These are phyloP conservation scores for Cucurbita ficifolia DNA, from an alignment of 306 rosid genomes.

Conservation along the genomic window DNA sequence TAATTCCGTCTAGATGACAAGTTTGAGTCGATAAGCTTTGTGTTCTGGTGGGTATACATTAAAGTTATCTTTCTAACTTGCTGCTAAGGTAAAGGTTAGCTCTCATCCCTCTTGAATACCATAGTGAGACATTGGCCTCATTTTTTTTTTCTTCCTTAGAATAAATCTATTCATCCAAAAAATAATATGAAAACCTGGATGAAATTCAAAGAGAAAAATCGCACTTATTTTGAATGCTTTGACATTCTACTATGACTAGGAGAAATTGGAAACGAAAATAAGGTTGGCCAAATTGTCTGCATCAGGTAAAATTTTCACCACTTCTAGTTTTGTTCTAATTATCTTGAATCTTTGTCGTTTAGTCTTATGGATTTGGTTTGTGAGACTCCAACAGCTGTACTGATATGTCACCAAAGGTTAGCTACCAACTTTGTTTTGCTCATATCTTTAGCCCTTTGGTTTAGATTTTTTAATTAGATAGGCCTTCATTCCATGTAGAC, in stretches of 20 bases:
- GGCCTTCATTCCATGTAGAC: background rate
- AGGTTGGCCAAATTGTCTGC: background rate
- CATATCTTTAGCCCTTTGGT: background rate
- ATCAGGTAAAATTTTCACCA: background rate
- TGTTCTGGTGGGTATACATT: background rate
- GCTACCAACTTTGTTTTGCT: background rate
- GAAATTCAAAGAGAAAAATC: background rate
- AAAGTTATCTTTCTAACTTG: background rate
- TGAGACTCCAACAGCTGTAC: background rate
- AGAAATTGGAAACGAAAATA: background rate
- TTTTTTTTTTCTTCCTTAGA: background rate
- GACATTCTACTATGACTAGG: background rate
- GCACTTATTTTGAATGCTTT: background rate
- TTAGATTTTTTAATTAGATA: background rate
- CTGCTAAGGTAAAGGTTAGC: background rate
- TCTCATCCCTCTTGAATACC: background rate
- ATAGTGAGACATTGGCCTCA: background rate
- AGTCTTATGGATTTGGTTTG: background rate
- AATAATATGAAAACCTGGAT: background rate
- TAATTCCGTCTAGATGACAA: background rate
- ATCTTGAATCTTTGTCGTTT: background rate
- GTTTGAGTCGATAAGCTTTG: background rate
- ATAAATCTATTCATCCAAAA: background rate
- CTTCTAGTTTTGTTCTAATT: background rate
- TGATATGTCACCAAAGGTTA: background rate